Evolutionary conservation across 805 yeast genomes (phyloP).

Genomic region (Zygosaccharomyces siamensis): DNA sequence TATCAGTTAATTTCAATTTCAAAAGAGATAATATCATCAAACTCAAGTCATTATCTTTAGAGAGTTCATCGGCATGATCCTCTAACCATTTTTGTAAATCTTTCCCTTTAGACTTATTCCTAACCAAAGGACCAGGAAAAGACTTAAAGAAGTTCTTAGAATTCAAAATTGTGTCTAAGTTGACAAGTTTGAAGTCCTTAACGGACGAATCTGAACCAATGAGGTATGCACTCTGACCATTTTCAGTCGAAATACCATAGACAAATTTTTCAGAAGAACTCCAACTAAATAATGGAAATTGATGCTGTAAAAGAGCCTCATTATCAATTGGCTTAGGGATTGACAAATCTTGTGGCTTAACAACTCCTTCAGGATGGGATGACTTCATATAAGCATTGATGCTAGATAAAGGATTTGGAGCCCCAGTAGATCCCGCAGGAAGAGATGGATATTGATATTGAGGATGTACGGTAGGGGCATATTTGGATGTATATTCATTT

Average conservation of each 20-base stretch:
- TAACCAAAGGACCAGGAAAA: slow-evolving; percentile 49
- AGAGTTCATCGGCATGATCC: slow-evolving; percentile 30
- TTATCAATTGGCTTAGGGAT: slow-evolving; percentile 39
- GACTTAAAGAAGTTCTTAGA: slow-evolving; percentile 31
- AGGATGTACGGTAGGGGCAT: slow-evolving; percentile 39
- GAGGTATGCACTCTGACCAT: slow-evolving; percentile 20
- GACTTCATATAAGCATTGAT: slow-evolving; percentile 4
- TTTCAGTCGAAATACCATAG: slow-evolving; percentile 40
- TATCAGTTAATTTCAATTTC: slow-evolving; percentile 25
- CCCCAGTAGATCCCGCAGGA: neutral
- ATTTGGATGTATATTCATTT: slow-evolving; percentile 32
- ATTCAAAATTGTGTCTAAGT: slow-evolving; percentile 33
- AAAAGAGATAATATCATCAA: slow-evolving; percentile 24
- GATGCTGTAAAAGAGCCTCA: slow-evolving; percentile 50
- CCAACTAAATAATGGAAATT: slow-evolving; percentile 77
- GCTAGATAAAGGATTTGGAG: neutral
- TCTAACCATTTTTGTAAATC: slow-evolving; percentile 69
- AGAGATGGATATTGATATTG: slow-evolving; percentile 20
- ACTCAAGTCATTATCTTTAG: slow-evolving; percentile 20
- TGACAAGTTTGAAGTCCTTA: slow-evolving; percentile 36
- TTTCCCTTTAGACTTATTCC: slow-evolving; percentile 52
- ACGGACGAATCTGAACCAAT: slow-evolving; percentile 27
- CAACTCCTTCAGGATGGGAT: neutral
- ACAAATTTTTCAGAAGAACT: slow-evolving; percentile 43
- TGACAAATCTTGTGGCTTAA: neutral